Percentiles rank a stretch among this genome's conserved stretches.
phyloP scores from a whole-genome alignment of 768 basidiomycete genomes.

The Austroboletus eburneus region DNA sequence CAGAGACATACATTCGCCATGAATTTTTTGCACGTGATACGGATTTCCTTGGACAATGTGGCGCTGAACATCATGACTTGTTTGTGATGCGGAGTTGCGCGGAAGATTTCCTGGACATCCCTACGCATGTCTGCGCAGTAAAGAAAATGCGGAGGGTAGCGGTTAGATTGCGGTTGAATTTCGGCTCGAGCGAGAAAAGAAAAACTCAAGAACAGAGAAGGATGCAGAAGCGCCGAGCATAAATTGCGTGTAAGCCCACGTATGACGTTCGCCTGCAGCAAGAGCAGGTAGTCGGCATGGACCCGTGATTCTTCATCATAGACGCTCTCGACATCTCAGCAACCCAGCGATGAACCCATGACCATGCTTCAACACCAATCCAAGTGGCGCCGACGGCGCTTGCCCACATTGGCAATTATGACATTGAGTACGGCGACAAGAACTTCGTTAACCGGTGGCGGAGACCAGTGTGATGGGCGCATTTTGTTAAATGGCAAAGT shows the following conservation, averaged over 20 bases:
- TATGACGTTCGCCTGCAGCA: constrained; percentile 19
- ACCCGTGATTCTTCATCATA: constrained; percentile 34
- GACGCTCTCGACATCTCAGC: constrained; percentile 36
- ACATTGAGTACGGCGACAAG: constrained; percentile 37
- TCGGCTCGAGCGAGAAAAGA: constrained; percentile 47
- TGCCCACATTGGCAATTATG: constrained; percentile 39
- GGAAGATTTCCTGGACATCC: constrained; percentile 99
- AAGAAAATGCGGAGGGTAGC: constrained; percentile 52
- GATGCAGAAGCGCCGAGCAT: constrained; percentile 11
- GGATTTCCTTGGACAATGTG: constrained; percentile 94
- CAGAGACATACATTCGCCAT: constrained; percentile 85
- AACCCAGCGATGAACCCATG: constrained; percentile 32
- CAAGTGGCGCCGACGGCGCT: constrained; percentile 36
- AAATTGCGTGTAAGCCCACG: constrained; percentile 14
- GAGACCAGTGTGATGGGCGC: constrained; percentile 36
- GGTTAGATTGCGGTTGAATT: constrained; percentile 60
- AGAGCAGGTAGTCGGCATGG: constrained; percentile 33
- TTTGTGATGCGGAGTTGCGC: constrained; percentile 98
- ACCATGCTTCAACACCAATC: constrained; percentile 37
- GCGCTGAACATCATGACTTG: constrained; percentile 99
- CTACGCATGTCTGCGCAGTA: constrained; percentile 92
- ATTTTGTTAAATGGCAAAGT: constrained; percentile 46
- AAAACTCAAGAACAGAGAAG: constrained; percentile 41
- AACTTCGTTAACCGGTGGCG: constrained; percentile 29
- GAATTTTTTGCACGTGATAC: constrained; percentile 98